Percentiles rank a stretch among this genome's conserved stretches.
Conservation (phyloP, 2,329 filamentous ascomycete genomes). For the Monilinia polystroma region DNA sequence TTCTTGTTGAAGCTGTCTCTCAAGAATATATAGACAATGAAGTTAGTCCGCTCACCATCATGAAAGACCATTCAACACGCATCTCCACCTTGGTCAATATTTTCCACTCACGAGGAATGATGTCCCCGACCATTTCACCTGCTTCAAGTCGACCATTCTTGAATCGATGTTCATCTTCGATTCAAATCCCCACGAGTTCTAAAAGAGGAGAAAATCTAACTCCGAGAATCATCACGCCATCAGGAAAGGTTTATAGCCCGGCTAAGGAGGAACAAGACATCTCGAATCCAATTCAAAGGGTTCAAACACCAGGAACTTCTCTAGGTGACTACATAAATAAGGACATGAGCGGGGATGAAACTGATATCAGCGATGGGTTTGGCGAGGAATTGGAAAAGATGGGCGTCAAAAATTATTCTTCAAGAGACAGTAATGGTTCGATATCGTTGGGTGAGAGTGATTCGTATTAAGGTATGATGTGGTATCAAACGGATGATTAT, state of each 20-base stretch:
- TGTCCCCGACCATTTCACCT: constrained; percentile 26
- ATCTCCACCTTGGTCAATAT: constrained; percentile 30
- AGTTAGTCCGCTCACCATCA: not conserved
- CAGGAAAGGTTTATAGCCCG: constrained; percentile 6
- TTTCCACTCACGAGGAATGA: constrained; percentile 31
- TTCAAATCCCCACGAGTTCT: not conserved
- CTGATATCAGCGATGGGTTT: constrained; percentile 21
- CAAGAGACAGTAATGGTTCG: not conserved
- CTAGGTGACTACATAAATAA: not conserved
- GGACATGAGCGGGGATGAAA: constrained; percentile 15
- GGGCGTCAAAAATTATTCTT: not conserved
- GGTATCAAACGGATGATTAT: not conserved
- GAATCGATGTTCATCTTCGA: not conserved
- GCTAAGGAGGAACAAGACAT: constrained; percentile 1
- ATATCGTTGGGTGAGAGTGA: not conserved
- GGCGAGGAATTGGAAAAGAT: constrained; percentile 21
- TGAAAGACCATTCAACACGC: constrained; percentile 8
- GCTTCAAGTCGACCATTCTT: not conserved
- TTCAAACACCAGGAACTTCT: constrained; percentile 4
- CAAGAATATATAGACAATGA: constrained; percentile 5
- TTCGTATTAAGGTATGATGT: not conserved
- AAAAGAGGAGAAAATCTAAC: not conserved
- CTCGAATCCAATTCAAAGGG: constrained; percentile 4
- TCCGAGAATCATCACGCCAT: constrained; percentile 11
- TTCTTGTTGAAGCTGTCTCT: constrained; percentile 5